Evolutionary conservation across 208 protist genomes (phyloP), one percentile per base, ranked within the genome.

Genomic region (Strigomonas culicis): DNA sequence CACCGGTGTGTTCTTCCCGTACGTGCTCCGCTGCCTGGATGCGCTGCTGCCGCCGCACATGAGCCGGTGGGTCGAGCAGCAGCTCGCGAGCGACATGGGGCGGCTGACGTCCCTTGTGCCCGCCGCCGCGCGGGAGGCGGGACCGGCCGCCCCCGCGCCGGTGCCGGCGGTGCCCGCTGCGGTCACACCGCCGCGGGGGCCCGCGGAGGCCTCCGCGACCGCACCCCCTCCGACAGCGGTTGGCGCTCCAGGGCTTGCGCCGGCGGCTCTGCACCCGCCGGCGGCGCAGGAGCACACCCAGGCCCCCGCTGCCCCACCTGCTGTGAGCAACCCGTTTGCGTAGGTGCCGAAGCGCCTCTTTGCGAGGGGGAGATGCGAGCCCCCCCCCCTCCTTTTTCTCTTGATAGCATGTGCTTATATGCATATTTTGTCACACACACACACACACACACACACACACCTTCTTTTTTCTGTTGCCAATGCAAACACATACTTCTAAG

Each of bases 1-100:
- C 60, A 74, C 73, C 4, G 44, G 63, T 10, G 64, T 86, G n/a
- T 88, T 90, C 63, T 87, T 79, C 61, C 77, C 79, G 2, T 81
- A 92, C 53, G 66, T 92, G 7, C 57, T 85, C 25, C 59, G 60
- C 39, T 86, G 83, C 52, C 63, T 84, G 21, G 61, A 60, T 22
- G 57, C 59, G 31, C 46, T 90, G 2, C 73, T 94, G 6, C 73
- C 78, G 4, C 62, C 36, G 13, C 58, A 68, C 0, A 62, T 71
- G 36, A 34, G 55, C 21, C 55, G 57, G 1, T 70, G 73, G 57
- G 57, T 94, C 46, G 72, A 70, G 39, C 66, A 65, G 8, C 49
- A 52, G 4, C 66, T 85, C 49, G 51, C 58, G 19, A 56, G 36
- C 4, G 55, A 75, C 4, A 25, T 84, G 53, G 39, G 63, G n/a